phyloP scores from a whole-genome alignment of 2,329 filamentous ascomycete species.

The Onygenales sp. region DNA sequence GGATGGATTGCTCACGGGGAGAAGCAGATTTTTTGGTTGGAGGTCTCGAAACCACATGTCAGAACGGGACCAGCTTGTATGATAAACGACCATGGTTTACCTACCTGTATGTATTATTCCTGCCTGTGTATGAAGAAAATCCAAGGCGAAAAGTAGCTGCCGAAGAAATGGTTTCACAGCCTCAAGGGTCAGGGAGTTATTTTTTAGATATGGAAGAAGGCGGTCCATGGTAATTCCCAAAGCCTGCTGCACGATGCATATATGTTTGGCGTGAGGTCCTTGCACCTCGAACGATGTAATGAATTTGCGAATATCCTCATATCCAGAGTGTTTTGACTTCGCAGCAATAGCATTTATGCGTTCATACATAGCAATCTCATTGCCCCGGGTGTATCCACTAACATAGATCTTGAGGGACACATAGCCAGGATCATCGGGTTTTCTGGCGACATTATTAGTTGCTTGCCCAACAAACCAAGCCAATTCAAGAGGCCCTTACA shows the following conservation, averaged over 20 bases:
- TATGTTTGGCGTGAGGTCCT: constrained; percentile 1
- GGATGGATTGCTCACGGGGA: neutral
- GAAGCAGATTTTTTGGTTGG: constrained; percentile 1
- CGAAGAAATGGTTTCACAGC: constrained; percentile 8
- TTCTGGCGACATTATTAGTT: neutral
- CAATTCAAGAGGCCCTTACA: neutral
- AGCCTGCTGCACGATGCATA: constrained; percentile 16
- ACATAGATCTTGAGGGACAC: constrained; percentile 4
- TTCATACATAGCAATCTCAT: constrained; percentile 2
- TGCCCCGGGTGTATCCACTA: neutral
- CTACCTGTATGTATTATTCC: constrained; percentile 9
- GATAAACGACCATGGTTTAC: neutral
- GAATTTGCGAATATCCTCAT: constrained; percentile 2
- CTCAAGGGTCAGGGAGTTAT: constrained; percentile 5
- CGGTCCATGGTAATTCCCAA: constrained; percentile 10
- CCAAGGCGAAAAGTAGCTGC: constrained; percentile 7
- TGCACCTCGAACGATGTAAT: constrained; percentile 2
- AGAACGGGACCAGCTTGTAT: neutral
- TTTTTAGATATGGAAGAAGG: constrained; percentile 1
- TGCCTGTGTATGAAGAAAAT: constrained; percentile 11
- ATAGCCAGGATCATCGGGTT: constrained; percentile 2
- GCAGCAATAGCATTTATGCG: constrained; percentile 2
- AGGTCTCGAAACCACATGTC: neutral
- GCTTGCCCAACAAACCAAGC: neutral
- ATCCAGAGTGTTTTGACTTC: neutral